Percentiles rank a stretch among this genome's conserved stretches.
Conservation (phyloP, 805 yeast species). For the Suhomyces emberorum region DNA sequence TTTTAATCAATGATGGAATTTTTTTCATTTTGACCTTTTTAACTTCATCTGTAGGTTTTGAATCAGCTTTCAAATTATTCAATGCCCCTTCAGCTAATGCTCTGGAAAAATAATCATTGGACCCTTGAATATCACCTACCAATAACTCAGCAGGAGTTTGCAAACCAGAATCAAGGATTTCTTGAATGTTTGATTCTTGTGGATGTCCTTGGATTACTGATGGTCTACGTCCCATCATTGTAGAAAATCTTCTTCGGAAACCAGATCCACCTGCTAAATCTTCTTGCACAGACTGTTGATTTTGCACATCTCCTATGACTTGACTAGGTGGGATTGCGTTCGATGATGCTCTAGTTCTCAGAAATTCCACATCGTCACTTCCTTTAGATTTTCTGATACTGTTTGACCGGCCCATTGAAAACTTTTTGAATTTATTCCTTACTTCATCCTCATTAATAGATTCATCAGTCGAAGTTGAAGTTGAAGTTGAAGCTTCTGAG, state of each 20-base stretch:
- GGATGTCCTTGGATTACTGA: constrained; percentile 39
- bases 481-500: background rate
- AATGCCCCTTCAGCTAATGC: constrained; percentile 5
- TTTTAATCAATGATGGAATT: constrained; percentile 50
- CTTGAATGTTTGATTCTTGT: constrained; percentile 32
- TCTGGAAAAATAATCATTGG: constrained; percentile 25
- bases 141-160: constrained; percentile 42
- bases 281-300: background rate
- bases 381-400: constrained; percentile 2
- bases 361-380: background rate
- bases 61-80: constrained; percentile 1
- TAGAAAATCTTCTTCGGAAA: constrained; percentile 34
- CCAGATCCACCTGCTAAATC: constrained; percentile 17
- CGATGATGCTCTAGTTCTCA: constrained; percentile 3
- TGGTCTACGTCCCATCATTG: constrained; percentile 42
- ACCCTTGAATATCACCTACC: constrained; percentile 25
- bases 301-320: background rate
- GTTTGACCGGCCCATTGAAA: constrained; percentile 6
- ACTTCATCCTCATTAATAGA: no score
- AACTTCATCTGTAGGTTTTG: constrained; percentile 2
- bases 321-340: constrained; percentile 1
- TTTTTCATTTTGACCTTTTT: constrained; percentile 44
- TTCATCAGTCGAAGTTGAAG: background rate
- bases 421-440: constrained; percentile 5
- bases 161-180: constrained; percentile 35